Evolutionary conservation across 805 yeast species (phyloP).

Genomic region (Candida ficus): DNA sequence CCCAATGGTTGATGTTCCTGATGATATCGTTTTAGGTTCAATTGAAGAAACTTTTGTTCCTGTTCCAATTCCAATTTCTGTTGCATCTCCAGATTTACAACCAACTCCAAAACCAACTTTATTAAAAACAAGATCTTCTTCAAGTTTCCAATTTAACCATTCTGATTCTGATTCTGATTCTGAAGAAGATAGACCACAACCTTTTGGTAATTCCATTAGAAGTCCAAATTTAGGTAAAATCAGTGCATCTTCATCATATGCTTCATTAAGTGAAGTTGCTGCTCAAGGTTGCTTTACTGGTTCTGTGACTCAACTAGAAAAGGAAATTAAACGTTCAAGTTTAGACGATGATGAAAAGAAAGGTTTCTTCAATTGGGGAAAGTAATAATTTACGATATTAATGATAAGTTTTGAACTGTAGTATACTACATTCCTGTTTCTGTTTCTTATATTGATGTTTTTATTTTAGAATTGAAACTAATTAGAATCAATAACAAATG

Average conservation of each 20-base stretch:
- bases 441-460: no score
- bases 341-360: no score
- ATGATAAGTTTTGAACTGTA: no score
- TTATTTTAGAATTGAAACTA: no score
- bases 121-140: not conserved
- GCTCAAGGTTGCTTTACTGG: no score
- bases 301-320: no score
- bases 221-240: conserved; percentile 11
- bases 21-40: conserved; percentile 25
- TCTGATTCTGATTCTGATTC: conserved; percentile 27
- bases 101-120: not conserved
- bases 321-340: no score
- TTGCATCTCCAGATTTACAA: conserved; percentile 1
- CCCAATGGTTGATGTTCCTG: conserved; percentile 25
- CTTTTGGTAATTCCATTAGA: conserved; percentile 1
- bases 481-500: no score
- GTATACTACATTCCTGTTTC: no score
- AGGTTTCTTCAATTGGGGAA: no score
- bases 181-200: conserved; percentile 17
- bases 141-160: conserved; percentile 7
- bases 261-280: conserved; percentile 11
- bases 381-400: no score
- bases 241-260: conserved; percentile 33
- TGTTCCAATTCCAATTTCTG: no score
- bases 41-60: conserved; percentile 17